Evolutionary conservation across 495 filamentous ascomycete genomes (phyloP), one percentile per base, ranked within the genome.

Genomic region (Tuber borchii): DNA sequence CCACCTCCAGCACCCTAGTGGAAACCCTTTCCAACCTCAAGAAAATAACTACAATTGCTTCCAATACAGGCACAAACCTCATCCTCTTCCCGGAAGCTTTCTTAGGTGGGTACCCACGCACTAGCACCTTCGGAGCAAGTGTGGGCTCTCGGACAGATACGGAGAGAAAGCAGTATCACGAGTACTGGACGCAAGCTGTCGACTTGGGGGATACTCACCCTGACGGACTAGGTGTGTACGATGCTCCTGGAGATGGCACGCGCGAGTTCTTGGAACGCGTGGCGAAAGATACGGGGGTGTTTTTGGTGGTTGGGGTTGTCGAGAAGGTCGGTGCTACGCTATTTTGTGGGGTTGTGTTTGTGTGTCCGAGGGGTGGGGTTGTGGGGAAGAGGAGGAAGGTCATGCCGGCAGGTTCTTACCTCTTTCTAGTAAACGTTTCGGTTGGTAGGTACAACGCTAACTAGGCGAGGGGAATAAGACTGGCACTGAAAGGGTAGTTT

Each of bases 71-170:
- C 43, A 87, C 92, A 40, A 88, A 95, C 81, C 87, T 98, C 71
- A 85, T 98, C 26, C 89, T 97, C 65, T 95, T 97, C 79, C 95
- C 95, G 0, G 95, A 98, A 85, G 95, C 95, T 40, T 97, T 93
- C 83, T 87, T 98, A 0, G 95, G 95, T 31, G 95, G 95, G 14
- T 98, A 98, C 81, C 95, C 95, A 20, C 91, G 95, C 37, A 91
- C 91, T n/a, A 90, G 89, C 75, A 85, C 85, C 70, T 97, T 97
- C 79, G 94, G 93, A 19, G 87, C 89, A 43, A 86, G 88, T 0
- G 88, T 97, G 16, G 95, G 95, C 0, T 85, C 86, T 3, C 90
- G 95, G 9, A 86, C 87, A 1, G 84, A 87, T 19, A 86, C 86
- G 31, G 95, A 94, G 5, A 88, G 94, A 7, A 93, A 96, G 12